Percentiles rank a stretch among this genome's conserved stretches.
These are phyloP conservation scores for Xylaria sp. DNA, from an alignment of 2,329 filamentous ascomycete species.

Conservation along the genomic window DNA sequence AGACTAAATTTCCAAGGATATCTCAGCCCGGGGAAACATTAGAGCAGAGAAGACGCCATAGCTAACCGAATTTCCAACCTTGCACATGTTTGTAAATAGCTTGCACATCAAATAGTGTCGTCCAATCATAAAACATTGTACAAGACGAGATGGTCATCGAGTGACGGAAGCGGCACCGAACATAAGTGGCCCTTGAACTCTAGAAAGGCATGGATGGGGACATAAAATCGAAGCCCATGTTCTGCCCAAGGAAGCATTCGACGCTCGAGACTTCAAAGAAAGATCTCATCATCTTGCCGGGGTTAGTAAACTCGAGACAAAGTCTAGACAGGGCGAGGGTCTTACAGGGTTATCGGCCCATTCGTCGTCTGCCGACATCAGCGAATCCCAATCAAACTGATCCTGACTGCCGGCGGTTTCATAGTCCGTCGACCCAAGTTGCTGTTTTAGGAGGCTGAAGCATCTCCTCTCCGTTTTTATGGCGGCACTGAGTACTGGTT, in stretches of 20 bases:
- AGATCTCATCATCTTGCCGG: constrained; percentile 28
- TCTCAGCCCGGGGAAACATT: neutral
- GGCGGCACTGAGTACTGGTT: constrained; percentile 52
- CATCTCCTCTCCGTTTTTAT: constrained; percentile 52
- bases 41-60: neutral
- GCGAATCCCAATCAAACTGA: constrained; percentile 43
- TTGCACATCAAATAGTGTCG: neutral
- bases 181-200: neutral
- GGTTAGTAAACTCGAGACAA: neutral
- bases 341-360: constrained; percentile 50
- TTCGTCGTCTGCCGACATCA: constrained; percentile 50
- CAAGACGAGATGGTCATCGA: neutral
- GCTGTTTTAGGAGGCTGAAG: constrained; percentile 51
- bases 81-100: neutral
- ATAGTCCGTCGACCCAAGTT: constrained; percentile 36
- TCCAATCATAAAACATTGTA: neutral
- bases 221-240: constrained; percentile 22
- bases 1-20: neutral
- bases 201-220: constrained; percentile 18
- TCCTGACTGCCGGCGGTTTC: constrained; percentile 41
- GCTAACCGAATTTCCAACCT: neutral
- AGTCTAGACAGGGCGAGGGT: neutral
- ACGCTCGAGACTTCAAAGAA: constrained; percentile 46
- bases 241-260: constrained; percentile 38
- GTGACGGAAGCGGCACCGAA: neutral